A percentile compares a stretch with the other conserved stretches of the same genome.
Conservation (phyloP, 2,329 filamentous ascomycete genomes). For the Monosporascus cannonballus region DNA sequence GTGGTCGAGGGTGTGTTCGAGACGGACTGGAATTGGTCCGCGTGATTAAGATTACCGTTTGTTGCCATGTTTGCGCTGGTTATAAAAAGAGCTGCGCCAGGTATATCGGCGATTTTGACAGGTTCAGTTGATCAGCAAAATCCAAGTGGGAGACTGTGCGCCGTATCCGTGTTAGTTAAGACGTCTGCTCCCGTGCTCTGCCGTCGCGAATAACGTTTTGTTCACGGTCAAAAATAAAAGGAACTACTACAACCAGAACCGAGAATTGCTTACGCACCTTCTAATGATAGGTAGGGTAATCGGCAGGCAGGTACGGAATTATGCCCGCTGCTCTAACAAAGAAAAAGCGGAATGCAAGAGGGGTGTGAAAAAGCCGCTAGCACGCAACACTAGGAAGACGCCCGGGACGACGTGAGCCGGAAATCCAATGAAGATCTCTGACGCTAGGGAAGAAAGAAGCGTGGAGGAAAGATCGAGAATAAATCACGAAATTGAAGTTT, state of each 20-base stretch:
- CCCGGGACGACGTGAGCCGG: neutral
- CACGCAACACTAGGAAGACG: neutral
- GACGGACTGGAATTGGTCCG: conserved; percentile 31
- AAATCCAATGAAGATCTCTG: neutral
- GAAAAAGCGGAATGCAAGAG: neutral
- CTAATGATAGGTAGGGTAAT: neutral
- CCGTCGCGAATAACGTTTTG: no score
- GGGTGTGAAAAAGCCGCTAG: neutral
- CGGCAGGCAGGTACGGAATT: neutral
- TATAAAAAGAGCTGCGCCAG: neutral
- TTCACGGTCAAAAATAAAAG: no score
- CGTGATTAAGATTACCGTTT: conserved; percentile 47
- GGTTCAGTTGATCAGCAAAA: neutral
- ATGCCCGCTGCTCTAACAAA: neutral
- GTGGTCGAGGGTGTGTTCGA: conserved; percentile 28
- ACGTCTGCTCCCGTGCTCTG: no score
- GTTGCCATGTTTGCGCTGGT: conserved; percentile 43
- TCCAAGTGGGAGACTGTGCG: neutral
- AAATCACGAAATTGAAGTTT: neutral
- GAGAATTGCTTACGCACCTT: neutral
- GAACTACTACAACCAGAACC: no score
- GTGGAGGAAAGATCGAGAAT: neutral
- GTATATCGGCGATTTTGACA: neutral
- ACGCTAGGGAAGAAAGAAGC: neutral
- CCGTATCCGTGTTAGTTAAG: no score